Evolutionary conservation across 768 basidiomycete species (phyloP), one percentile per base, ranked within the genome.

Genomic region (Suillus discolor): DNA sequence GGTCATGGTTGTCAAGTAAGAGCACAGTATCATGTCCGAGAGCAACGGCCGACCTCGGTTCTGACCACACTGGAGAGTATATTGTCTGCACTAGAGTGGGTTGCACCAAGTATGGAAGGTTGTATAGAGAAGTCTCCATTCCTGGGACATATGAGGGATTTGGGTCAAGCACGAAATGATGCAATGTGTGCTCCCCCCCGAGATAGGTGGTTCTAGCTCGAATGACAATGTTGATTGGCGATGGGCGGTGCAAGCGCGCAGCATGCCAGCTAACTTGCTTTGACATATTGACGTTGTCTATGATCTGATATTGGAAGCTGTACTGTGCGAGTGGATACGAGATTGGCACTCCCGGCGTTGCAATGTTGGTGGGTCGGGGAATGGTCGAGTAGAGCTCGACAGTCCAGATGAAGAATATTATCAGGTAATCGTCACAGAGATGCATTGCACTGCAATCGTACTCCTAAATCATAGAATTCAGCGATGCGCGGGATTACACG

Each of bases 181-280:
- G 87, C n/a, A 91, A 79, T 31, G 87, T 75, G 73, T 92, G 90
- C 67, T 87, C 83, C 0, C 89, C 87, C 89, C 89, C 90, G 3
- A 88, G 88, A 66, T 83, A 85, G 62, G 77, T 79, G 71, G 84
- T 87, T 15, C 82, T 83, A 69, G 86, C 91, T 18, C 90, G 87
- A 23, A 90, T 71, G 51, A 87, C 78, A 20, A 90, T 74, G 68
- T 82, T 82, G 63, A 91, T 79, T 0, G 79, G 76, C 1, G 76
- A 73, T 55, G 71, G 72, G 20, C 31, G 54, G 15, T 61, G 66
- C 16, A 64, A 57, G 39, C 42, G 62, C 20, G 64, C 57, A 60
- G 66, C 67, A 18, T 72, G 65, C 47, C 71, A 71, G 59, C 71
- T 69, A 16, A 71, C 73, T 65, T 82, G 80, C 3, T 75, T 68